phyloP scores from a whole-genome alignment of 805 yeast species.

The Zygosaccharomyces pseudorouxii region DNA sequence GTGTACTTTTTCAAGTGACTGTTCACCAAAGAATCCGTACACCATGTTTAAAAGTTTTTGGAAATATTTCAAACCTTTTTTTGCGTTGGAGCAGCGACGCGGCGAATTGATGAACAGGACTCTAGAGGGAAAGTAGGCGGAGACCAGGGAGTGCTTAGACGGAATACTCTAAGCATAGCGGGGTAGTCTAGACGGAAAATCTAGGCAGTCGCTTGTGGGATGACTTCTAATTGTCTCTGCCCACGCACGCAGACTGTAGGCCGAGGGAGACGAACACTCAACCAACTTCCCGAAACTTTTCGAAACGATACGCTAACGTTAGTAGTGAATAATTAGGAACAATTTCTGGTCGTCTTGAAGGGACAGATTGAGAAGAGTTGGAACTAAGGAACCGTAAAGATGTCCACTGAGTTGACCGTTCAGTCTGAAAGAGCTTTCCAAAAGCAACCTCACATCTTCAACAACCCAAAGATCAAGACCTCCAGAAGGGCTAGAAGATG shows the following conservation, averaged over 20 bases:
- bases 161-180: background rate
- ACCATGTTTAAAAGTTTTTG: background rate
- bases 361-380: slow-evolving; percentile 10
- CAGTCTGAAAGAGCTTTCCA: slow-evolving; percentile 99
- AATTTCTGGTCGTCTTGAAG: slow-evolving; percentile 1
- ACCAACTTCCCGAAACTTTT: slow-evolving; percentile 12
- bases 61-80: background rate
- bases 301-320: slow-evolving; percentile 1
- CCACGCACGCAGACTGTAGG: slow-evolving; percentile 3
- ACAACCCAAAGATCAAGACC: slow-evolving; percentile 99
- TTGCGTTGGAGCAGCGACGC: background rate
- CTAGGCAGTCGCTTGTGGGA: background rate
- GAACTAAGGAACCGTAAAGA: slow-evolving; percentile 44
- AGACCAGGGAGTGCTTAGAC: background rate
- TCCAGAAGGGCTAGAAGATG: slow-evolving; percentile 99
- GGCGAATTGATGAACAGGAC: too few relatives aligned
- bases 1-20: slow-evolving; percentile 1
- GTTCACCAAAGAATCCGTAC: background rate
- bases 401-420: slow-evolving; percentile 99
- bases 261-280: slow-evolving; percentile 3
- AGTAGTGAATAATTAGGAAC: background rate
- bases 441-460: slow-evolving; percentile 99
- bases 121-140: background rate
- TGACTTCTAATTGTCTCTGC: background rate
- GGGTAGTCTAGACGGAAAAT: background rate